A percentile compares a stretch with the other conserved stretches of the same genome.
phyloP scores from a whole-genome alignment of 1,284 basidiomycete species.

The Leccinum solheimii region DNA sequence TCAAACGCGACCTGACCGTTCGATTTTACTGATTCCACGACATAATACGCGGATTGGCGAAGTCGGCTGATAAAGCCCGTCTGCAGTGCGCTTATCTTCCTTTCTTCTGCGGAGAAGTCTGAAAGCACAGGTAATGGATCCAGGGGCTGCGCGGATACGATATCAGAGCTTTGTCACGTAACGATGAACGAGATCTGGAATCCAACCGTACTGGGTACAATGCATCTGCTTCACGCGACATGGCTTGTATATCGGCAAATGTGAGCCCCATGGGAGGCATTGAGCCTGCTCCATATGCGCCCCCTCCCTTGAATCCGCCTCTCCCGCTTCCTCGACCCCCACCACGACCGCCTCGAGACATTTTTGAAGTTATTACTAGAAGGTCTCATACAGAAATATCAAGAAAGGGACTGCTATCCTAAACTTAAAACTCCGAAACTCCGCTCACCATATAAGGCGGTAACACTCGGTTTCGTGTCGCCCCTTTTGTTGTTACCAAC shows the following conservation, averaged over 20 bases:
- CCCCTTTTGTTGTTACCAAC: conserved; percentile 33
- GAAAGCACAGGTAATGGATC: conserved; percentile 63
- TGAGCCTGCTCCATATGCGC: conserved; percentile 49
- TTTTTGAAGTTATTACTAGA: conserved; percentile 25
- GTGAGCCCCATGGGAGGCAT: conserved; percentile 76
- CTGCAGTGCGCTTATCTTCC: conserved; percentile 62
- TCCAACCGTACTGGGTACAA: conserved; percentile 69
- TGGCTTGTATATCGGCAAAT: conserved; percentile 72
- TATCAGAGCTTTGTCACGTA: conserved; percentile 19
- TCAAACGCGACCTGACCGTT: conserved; percentile 44
- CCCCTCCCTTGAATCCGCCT: conserved; percentile 56
- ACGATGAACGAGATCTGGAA: background rate
- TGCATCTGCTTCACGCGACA: conserved; percentile 71
- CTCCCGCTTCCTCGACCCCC: conserved; percentile 56
- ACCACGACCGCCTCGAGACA: conserved; percentile 61
- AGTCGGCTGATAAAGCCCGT: conserved; percentile 64
- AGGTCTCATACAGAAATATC: conserved; percentile 12
- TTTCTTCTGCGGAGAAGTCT: conserved; percentile 63
- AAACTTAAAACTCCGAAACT: conserved; percentile 28
- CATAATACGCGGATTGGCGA: conserved; percentile 66
- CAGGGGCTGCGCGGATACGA: conserved; percentile 46
- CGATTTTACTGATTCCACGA: conserved; percentile 68
- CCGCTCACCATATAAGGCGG: conserved; percentile 26
- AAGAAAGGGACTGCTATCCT: background rate
- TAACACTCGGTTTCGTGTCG: conserved; percentile 17